Percentiles rank a stretch among this genome's conserved stretches.
phyloP scores from a whole-genome alignment of 768 basidiomycete species.

The Mycena vulgaris region DNA sequence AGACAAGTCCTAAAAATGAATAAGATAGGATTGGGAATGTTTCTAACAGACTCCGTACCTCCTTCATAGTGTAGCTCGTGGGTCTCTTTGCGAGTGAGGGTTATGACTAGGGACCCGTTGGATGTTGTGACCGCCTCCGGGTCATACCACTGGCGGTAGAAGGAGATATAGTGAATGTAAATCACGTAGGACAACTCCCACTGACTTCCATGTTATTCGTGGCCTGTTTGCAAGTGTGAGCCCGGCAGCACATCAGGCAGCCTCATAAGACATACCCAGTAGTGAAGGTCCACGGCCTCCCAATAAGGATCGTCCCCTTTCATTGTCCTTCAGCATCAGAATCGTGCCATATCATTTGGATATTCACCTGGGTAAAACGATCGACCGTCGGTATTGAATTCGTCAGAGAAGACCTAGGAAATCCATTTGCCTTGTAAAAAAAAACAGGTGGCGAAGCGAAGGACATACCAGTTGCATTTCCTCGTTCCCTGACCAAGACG shows the following conservation, averaged over 20 bases:
- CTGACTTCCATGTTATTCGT: slow-evolving; percentile 34
- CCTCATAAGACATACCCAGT: slow-evolving; percentile 12
- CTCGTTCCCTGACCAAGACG: slow-evolving; percentile 59
- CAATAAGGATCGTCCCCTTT: slow-evolving; percentile 27
- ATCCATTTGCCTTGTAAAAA: background rate
- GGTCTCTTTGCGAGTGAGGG: slow-evolving; percentile 61
- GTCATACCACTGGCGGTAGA: slow-evolving; percentile 24
- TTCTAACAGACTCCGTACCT: slow-evolving; percentile 38
- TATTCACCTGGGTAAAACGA: slow-evolving; percentile 66
- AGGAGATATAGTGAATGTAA: background rate
- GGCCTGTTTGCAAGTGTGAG: background rate
- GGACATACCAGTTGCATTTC: slow-evolving; percentile 61
- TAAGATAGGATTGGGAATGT: background rate
- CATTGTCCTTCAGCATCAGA: background rate
- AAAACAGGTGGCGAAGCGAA: background rate
- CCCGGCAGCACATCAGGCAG: too few species aligned
- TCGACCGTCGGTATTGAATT: slow-evolving; percentile 73
- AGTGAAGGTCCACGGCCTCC: slow-evolving; percentile 28
- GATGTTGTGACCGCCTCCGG: slow-evolving; percentile 61
- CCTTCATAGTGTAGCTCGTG: slow-evolving; percentile 64
- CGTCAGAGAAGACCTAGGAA: slow-evolving; percentile 66
- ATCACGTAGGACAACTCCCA: background rate
- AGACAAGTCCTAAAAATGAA: slow-evolving; percentile 23
- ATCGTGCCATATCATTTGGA: background rate
- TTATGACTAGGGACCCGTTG: slow-evolving; percentile 67